Base-by-base conservation (phyloP, 805 yeast species). In the Pichia heedii region DNA sequence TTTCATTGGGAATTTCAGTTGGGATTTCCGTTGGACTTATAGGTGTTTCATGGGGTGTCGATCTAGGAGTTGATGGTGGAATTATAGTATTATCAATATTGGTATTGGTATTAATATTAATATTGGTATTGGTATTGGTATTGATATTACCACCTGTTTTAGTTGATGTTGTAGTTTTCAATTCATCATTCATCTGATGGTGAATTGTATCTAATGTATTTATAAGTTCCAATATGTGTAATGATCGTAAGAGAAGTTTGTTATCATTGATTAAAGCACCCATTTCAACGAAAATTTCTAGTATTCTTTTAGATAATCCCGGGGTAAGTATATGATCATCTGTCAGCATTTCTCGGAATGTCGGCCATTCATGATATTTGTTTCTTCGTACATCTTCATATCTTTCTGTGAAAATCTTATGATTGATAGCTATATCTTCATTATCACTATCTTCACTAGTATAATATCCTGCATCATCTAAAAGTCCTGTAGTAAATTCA, bases 251-350 rank as follows among this genome's bases (percentile, higher is more conserved):
- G 70, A 81, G 70, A 46, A 84, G 59, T 52, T 79, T 78, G 62
- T 78, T 66, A 54, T 84, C 90, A 47, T 79, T 73, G 0, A 76
- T 76, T 36, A 80, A 57, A 0, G 79, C 74, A 1, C 82, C 79
- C 5, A 76, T 64, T 50, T 84, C 85, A 52, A 74, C 76, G 36
- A 83, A 72, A 37, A 77, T 57, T 46, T 79, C 81, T 35, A 84
- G 67, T 6, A 77, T 65, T 36, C 65, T 61, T 46, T 75, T 79
- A 13, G 73, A 66, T 13, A 29, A 15, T 6, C 15, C 15, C 5
- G 87, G 79, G 13, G 76, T 35, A 1, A 12, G 21, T 10, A 26
- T 18, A 21, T 40, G 33, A 41, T 69, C 65, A 2, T 81, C 75
- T 0, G 78, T 69, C 0, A 80, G 75, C 43, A 81, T 55, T 37